Base-by-base conservation (phyloP, 306 rosid species). In the Erythrophleum fordii region DNA sequence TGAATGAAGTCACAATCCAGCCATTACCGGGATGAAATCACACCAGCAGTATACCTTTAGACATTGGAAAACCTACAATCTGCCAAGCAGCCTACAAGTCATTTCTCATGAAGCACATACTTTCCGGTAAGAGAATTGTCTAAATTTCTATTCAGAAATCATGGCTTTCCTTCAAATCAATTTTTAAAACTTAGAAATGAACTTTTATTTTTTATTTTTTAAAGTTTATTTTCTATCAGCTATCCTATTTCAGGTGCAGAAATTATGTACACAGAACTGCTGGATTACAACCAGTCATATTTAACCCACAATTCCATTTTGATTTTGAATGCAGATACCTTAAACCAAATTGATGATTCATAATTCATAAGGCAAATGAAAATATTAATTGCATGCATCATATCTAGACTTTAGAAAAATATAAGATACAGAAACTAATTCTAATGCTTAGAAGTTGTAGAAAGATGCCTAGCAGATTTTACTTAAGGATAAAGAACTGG, bases 1-100 rank as follows among this genome's bases (percentile, higher is more conserved):
- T 31, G 60, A 74, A 74, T n/a, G 67, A 64, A 71, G 51, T 62
- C 52, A 78, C 18, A 34, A 49, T 53, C 39, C 39, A 77, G 69
- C 71, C 31, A 59, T 23, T 8, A 37, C 10, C 55, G 14, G 31
- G 17, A 25, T 22, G 25, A 53, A 72, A 55, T 72, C 48, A 56
- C 28, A 16, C 26, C 2, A 61, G 22, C 51, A n/a, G 59, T 25
- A 58, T 1, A 68, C 46, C 48, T 25, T 18, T 49, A 8, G 49
- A 26, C 58, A 48, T 67, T 26, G 67, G 48, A 73, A 78, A 59
- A 53, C 11, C 60, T 17, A 75, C 28, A 70, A 69, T 49, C 77
- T 56, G 45, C 45, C 46, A 22, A 67, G 45, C 55, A 71, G 53
- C 55, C 51, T 39, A 46, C 77, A 20, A 41, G 77, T 42, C 52